Percentiles rank a stretch among this genome's conserved stretches.
phyloP scores from a whole-genome alignment of 139 green algal genomes.

The Nannochloris sp. region DNA sequence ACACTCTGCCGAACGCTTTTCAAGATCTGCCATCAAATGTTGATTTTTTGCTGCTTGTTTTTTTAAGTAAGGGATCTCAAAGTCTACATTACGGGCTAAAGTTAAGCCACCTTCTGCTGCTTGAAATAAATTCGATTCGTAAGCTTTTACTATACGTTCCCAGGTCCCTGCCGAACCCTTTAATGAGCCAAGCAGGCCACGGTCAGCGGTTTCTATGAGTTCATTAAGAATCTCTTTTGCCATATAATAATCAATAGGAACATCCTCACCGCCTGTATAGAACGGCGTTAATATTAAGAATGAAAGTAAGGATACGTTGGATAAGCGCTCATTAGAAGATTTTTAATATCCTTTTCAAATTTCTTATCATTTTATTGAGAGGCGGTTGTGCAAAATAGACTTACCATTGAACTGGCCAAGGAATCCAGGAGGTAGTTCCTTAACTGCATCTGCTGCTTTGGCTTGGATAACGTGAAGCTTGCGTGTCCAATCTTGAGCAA shows the following conservation, averaged over 20 bases:
- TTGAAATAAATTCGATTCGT: constrained; percentile 56
- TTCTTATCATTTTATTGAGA: neutral
- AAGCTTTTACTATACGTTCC: constrained; percentile 67
- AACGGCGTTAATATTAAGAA: too few species aligned
- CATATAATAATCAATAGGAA: constrained; percentile 46
- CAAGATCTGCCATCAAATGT: constrained; percentile 47
- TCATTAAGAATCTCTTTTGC: constrained; percentile 42
- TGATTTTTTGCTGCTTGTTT: constrained; percentile 42
- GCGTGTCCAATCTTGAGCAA: constrained; percentile 65
- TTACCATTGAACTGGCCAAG: constrained; percentile 20
- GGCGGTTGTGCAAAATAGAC: neutral
- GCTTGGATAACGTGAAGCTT: constrained; percentile 53
- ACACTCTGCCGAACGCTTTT: constrained; percentile 51
- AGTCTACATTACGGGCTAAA: constrained; percentile 64
- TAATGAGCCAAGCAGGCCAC: constrained; percentile 55
- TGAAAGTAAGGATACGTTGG: too few species aligned
- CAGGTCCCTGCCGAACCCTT: constrained; percentile 53
- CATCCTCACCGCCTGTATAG: constrained; percentile 32
- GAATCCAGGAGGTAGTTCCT: constrained; percentile 39
- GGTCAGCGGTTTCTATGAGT: constrained; percentile 46
- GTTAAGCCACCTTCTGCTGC: constrained; percentile 54
- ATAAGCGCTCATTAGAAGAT: too few species aligned
- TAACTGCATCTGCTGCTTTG: constrained; percentile 35
- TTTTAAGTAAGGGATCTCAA: constrained; percentile 64
- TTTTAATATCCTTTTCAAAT: too few species aligned